Percentiles rank a stretch among this genome's conserved stretches.
phyloP scores from a whole-genome alignment of 1,139 yeast genomes.

The Candida glucosophila region DNA sequence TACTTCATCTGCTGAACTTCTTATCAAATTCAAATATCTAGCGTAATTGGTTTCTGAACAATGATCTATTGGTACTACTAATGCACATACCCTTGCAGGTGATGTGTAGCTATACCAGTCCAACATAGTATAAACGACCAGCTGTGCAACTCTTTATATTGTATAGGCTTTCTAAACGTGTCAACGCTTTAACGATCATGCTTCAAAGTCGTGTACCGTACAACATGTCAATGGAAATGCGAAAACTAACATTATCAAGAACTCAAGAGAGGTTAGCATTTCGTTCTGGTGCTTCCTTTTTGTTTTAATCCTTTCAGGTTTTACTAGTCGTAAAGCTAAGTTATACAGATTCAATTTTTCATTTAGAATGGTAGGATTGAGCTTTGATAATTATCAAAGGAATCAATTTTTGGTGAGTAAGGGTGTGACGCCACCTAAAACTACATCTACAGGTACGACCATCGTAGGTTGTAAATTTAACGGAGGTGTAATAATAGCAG shows the following conservation, averaged over 20 bases:
- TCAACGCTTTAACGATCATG: too few relatives aligned
- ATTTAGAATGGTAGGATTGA: slow-evolving; percentile 71
- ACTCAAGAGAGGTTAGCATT: too few relatives aligned
- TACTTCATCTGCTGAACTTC: slow-evolving; percentile 46
- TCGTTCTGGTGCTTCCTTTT: too few relatives aligned
- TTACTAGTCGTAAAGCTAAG: too few relatives aligned
- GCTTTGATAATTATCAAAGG: slow-evolving; percentile 89
- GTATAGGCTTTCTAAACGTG: too few relatives aligned
- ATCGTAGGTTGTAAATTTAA: slow-evolving; percentile 91
- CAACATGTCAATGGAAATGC: too few relatives aligned
- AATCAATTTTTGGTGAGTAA: slow-evolving; percentile 62
- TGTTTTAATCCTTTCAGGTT: too few relatives aligned
- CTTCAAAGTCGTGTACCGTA: too few relatives aligned
- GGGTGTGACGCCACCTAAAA: slow-evolving; percentile 73
- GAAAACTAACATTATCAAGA: too few relatives aligned
- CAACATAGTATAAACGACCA: slow-evolving; percentile 6
- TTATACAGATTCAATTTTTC: too few relatives aligned
- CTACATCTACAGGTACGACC: slow-evolving; percentile 97
- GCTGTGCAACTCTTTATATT: background rate
- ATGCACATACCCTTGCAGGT: slow-evolving; percentile 60
- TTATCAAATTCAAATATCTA: slow-evolving; percentile 36
- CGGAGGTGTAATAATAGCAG: slow-evolving; percentile 95
- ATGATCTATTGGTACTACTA: slow-evolving; percentile 65
- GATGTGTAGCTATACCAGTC: slow-evolving; percentile 22
- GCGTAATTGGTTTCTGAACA: slow-evolving; percentile 41